Evolutionary conservation across 768 basidiomycete species (phyloP).

Genomic region (Russula sp.): DNA sequence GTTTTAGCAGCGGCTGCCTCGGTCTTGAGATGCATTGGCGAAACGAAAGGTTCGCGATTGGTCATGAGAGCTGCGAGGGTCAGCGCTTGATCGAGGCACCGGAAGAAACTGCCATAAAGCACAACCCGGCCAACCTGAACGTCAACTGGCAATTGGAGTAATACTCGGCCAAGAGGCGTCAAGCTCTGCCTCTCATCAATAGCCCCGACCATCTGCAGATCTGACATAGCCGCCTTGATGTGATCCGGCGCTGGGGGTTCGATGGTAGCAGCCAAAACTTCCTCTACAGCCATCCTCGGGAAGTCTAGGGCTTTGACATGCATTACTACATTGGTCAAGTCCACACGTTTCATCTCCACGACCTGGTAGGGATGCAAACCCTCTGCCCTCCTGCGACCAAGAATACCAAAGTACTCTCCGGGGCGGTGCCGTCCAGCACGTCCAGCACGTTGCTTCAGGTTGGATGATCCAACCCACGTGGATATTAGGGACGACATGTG

Average conservation of each 20-base stretch:
- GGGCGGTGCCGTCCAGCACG: slow-evolving; percentile 87
- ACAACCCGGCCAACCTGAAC: slow-evolving; percentile 85
- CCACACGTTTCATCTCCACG: slow-evolving; percentile 92
- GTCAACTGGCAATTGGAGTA: slow-evolving; percentile 85
- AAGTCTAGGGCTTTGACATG: slow-evolving; percentile 91
- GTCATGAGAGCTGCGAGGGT: slow-evolving; percentile 89
- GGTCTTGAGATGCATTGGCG: slow-evolving; percentile 66
- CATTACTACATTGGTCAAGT: slow-evolving; percentile 91
- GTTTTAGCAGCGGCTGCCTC: slow-evolving; percentile 68
- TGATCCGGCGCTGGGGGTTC: slow-evolving; percentile 80
- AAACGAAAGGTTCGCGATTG: slow-evolving; percentile 85
- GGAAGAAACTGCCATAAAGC: slow-evolving; percentile 87
- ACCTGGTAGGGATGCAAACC: slow-evolving; percentile 72
- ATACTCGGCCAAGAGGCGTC: slow-evolving; percentile 80
- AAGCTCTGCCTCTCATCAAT: slow-evolving; percentile 67
- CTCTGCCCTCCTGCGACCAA: slow-evolving; percentile 54
- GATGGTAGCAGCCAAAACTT: slow-evolving; percentile 77
- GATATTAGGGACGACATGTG: slow-evolving; percentile 85
- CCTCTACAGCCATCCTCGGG: slow-evolving; percentile 76
- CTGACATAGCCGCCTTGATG: slow-evolving; percentile 70
- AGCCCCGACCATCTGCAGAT: slow-evolving; percentile 81
- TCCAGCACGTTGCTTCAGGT: slow-evolving; percentile 85
- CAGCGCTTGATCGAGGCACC: slow-evolving; percentile 80
- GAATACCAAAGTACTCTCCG: slow-evolving; percentile 85
- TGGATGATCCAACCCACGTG: slow-evolving; percentile 87